These are phyloP conservation scores for Ajuga reptans DNA, from an alignment of 305 asterid genomes.

Conservation along the genomic window DNA sequence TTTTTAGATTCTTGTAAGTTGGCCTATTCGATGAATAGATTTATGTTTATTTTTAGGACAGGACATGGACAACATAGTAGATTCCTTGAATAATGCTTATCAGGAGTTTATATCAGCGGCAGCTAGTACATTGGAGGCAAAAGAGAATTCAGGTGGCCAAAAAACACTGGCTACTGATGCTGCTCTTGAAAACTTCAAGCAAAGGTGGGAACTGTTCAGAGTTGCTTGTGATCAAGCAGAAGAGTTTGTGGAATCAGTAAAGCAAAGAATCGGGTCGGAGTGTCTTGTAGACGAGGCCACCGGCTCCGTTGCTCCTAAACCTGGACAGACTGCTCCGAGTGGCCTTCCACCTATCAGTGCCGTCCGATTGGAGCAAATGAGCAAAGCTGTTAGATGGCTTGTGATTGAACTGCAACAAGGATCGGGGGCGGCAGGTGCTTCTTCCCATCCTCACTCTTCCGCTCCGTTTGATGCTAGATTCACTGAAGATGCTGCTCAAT, in stretches of 20 bases:
- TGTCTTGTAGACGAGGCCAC: slow-evolving; percentile 98
- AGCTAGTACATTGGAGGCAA: slow-evolving; percentile 57
- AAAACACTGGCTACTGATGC: slow-evolving; percentile 68
- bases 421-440: slow-evolving; percentile 52
- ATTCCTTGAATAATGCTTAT: slow-evolving; percentile 56
- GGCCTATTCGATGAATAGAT: neutral
- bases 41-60: neutral
- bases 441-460: slow-evolving; percentile 49
- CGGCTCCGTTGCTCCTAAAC: slow-evolving; percentile 54
- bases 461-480: slow-evolving; percentile 94
- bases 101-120: slow-evolving; percentile 73
- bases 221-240: slow-evolving; percentile 94
- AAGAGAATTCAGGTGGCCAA: slow-evolving; percentile 50
- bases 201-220: slow-evolving; percentile 76
- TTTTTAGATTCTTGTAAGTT: neutral
- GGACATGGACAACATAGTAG: slow-evolving; percentile 71
- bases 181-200: slow-evolving; percentile 80
- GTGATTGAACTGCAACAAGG: slow-evolving; percentile 90
- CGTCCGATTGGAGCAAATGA: slow-evolving; percentile 94
- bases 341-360: slow-evolving; percentile 96
- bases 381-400: slow-evolving; percentile 90
- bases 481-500: slow-evolving; percentile 72
- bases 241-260: slow-evolving; percentile 90
- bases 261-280: slow-evolving; percentile 93
- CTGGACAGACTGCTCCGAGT: slow-evolving; percentile 42